Base-by-base conservation (phyloP, 1,139 yeast genomes). In the Yarrowia galli region DNA sequence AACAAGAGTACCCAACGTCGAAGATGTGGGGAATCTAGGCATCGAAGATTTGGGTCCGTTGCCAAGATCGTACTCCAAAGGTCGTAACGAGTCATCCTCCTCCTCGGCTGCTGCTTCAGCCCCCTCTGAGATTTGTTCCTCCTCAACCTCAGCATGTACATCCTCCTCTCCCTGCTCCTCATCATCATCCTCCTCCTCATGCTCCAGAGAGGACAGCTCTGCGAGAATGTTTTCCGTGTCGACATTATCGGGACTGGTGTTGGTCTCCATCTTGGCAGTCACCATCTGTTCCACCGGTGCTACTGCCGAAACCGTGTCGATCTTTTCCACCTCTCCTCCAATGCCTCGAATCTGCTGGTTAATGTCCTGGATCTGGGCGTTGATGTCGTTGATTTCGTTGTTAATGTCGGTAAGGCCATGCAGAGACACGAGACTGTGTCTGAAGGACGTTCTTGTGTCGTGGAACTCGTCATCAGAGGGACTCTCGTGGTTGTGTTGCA, bases 1-100 rank as follows among this genome's bases (percentile, higher is more conserved):
- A 38, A 61, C 66, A 6, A 61, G 46, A 23, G 66, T 61, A 3
- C 66, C 66, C n/a, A 61, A n/a, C n/a, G 66, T 61, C 3, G 66
- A 61, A 20, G 66, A 20, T 4, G 66, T 61, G n/a, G 56, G 66
- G 13, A 46, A 38, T 35, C 56, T 35, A 1, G 66, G 56, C 45
- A 61, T 61, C 18, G 36, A 25, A 9, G 25, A 1, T n/a, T 53
- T 53, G 32, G 60, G 60, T 9, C 61, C 61, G 9, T 25, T 35
- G 18, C 61, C 61, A 2, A 61, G 46, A 25, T 58, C 51, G 32
- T 58, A 43, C 38, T 58, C 61, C 36, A 58, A 18, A 42, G 64
- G 64, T 20, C 64, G 25, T 22, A 58, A 25, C 10, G 64, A 58
- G 28, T 58, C 64, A 5, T 58, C 51, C 42, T 32, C 22, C 22